Conservation (phyloP, 139 green algal species). For the Bryopsis sp. region DNA sequence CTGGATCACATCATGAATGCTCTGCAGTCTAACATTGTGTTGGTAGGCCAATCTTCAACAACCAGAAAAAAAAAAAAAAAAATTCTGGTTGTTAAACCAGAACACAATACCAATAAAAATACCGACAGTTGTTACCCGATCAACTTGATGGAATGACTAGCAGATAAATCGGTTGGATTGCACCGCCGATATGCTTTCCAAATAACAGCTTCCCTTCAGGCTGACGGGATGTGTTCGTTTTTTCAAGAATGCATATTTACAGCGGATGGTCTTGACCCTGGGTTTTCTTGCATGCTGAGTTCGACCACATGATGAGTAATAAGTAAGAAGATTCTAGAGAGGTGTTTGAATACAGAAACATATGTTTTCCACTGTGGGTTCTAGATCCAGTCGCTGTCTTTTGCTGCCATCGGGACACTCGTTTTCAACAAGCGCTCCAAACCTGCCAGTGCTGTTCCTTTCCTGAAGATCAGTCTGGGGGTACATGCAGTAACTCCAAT, state of each 20-base stretch:
- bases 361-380: not conserved
- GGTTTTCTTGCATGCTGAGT: not conserved
- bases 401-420: conserved; percentile 13
- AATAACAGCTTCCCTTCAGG: not conserved
- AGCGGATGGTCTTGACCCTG: not conserved
- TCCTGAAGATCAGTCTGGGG: conserved; percentile 12
- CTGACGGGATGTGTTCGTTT: not conserved
- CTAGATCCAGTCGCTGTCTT: conserved; percentile 15
- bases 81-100: not conserved
- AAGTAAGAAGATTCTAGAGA: not conserved
- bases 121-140: too few species aligned
- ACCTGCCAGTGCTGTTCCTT: not conserved
- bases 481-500: too few species aligned
- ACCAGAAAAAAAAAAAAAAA: not conserved
- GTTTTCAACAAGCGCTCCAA: conserved; percentile 11
- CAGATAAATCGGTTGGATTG: too few species aligned
- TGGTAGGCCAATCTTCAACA: conserved; percentile 3
- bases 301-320: not conserved
- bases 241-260: not conserved
- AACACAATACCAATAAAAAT: too few species aligned
- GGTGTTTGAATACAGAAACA: not conserved
- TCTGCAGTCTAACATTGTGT: conserved; percentile 16
- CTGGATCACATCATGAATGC: conserved; percentile 4
- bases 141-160: too few species aligned
- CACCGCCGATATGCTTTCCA: not conserved